Conservation (phyloP, 768 basidiomycete genomes). For the Cubamyces sp. region DNA sequence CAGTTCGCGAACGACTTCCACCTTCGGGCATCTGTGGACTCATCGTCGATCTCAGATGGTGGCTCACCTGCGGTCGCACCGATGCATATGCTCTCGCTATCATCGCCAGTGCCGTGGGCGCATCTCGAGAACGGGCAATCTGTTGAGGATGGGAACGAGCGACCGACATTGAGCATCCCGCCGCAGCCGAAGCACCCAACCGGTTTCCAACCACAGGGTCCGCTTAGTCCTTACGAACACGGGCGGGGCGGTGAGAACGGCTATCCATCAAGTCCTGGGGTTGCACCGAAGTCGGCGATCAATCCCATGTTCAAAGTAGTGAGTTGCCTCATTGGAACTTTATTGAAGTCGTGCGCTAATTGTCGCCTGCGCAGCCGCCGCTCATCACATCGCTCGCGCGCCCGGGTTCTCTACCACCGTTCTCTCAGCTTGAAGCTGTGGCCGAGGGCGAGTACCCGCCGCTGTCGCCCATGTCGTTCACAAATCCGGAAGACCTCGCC, state of each 20-base stretch:
- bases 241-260: constrained; percentile 49
- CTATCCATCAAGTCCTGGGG: constrained; percentile 63
- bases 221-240: constrained; percentile 52
- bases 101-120: constrained; percentile 53
- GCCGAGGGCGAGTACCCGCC: constrained; percentile 77
- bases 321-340: constrained; percentile 41
- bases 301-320: constrained; percentile 94
- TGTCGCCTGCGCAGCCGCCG: constrained; percentile 27
- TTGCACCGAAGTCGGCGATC: constrained; percentile 68
- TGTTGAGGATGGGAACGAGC: constrained; percentile 30
- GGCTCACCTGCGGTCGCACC: constrained; percentile 69
- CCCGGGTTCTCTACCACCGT: constrained; percentile 63
- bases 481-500: constrained; percentile 50
- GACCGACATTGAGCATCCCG: constrained; percentile 30
- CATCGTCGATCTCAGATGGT: constrained; percentile 60
- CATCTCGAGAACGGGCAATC: constrained; percentile 31
- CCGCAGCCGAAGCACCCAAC: constrained; percentile 38
- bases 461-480: constrained; percentile 78
- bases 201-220: constrained; percentile 41
- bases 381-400: constrained; percentile 25
- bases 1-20: constrained; percentile 78
- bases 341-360: background rate
- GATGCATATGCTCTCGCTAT: constrained; percentile 73
- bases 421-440: constrained; percentile 81
- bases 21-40: constrained; percentile 69